These are phyloP conservation scores for Oehlia diaphana DNA, from an alignment of 192 early-diverging fungal species.

Conservation along the genomic window DNA sequence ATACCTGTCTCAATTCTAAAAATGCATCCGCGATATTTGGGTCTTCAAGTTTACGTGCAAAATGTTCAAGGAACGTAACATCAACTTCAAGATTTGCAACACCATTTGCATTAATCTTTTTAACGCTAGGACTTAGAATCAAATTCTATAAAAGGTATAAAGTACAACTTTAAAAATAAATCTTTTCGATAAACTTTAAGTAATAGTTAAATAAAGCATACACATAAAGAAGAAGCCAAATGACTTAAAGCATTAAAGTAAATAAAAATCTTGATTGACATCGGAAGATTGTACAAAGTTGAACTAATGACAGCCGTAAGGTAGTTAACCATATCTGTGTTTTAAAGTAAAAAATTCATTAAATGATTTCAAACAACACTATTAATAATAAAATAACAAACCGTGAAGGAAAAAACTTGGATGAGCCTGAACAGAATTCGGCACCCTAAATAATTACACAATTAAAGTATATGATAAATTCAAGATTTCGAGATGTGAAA, in stretches of 20 bases:
- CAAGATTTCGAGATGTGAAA: neutral
- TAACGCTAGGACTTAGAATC: conserved; percentile 58
- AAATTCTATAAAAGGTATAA: conserved; percentile 41
- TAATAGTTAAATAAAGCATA: conserved; percentile 37
- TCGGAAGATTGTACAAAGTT: conserved; percentile 66
- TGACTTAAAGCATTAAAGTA: conserved; percentile 80
- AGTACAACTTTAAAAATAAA: neutral
- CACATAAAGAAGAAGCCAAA: conserved; percentile 61
- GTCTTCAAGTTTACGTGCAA: conserved; percentile 67
- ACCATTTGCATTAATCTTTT: conserved; percentile 58
- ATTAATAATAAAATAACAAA: conserved; percentile 29
- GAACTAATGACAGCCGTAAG: conserved; percentile 67
- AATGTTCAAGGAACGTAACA: conserved; percentile 72
- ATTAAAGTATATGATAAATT: conserved; percentile 8
- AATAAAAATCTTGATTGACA: conserved; percentile 60
- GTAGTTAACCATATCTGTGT: conserved; percentile 70
- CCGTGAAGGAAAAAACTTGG: conserved; percentile 75
- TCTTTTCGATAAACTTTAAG: neutral
- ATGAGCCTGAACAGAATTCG: conserved; percentile 44
- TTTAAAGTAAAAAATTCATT: neutral
- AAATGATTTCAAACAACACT: neutral
- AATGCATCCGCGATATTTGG: conserved; percentile 66
- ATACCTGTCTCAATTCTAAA: conserved; percentile 72
- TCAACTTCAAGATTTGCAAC: conserved; percentile 67
- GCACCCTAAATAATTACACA: conserved; percentile 48